Evolutionary conservation across 164 flowering plant species (phyloP).

Genomic region (Akebia trifoliata): DNA sequence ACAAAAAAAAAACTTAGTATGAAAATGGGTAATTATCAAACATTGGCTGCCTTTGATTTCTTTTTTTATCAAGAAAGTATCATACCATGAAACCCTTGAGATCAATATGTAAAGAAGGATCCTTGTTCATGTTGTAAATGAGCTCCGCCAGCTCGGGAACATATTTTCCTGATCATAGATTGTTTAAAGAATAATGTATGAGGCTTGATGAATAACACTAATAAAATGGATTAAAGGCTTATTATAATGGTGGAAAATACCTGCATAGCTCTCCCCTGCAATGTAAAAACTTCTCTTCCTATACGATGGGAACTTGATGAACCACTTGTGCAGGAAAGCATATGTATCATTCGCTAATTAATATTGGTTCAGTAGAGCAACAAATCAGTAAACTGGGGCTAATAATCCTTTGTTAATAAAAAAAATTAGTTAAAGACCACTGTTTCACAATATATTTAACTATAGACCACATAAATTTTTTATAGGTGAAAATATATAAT

Average conservation of each 20-base stretch:
- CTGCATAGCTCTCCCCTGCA: conserved; percentile 98
- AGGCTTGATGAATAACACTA: background rate
- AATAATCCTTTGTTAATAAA: background rate
- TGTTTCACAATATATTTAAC: background rate
- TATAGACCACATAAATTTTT: too few species aligned
- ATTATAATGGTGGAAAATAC: conserved; percentile 25
- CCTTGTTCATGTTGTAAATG: conserved; percentile 68
- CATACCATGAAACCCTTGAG: conserved; percentile 84
- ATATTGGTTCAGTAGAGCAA: background rate
- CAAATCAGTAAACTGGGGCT: background rate
- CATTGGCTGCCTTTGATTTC: background rate
- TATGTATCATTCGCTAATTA: conserved; percentile 67
- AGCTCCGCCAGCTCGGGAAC: conserved; percentile 87
- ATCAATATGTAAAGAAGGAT: conserved; percentile 51
- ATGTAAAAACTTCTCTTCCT: conserved; percentile 51
- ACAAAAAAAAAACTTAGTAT: too few species aligned
- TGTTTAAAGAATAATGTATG: background rate
- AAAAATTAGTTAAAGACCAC: background rate
- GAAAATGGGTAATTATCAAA: too few species aligned
- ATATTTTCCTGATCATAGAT: conserved; percentile 61
- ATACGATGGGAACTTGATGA: conserved; percentile 71
- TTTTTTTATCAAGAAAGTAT: background rate
- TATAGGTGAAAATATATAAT: too few species aligned
- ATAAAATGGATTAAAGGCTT: background rate
- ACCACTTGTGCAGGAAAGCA: conserved; percentile 75